Conservation (phyloP, 108 stramenopile genomes). For the Pseudonitzschia multiseries region DNA sequence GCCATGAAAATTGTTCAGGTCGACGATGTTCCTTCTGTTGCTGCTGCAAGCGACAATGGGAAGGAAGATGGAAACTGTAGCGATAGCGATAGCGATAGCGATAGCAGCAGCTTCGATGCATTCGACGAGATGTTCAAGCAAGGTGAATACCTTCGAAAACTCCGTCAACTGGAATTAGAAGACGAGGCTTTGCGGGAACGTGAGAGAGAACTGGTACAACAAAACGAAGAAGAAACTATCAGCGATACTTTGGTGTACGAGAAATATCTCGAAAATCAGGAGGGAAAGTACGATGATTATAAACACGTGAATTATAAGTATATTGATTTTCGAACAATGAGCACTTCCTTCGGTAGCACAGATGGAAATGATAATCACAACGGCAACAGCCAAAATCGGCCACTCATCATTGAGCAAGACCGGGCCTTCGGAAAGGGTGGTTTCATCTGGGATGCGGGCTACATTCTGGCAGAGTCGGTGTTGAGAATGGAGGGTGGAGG, state of each 20-base stretch:
- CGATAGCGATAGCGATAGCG: slow-evolving; percentile 3
- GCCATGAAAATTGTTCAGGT: background rate
- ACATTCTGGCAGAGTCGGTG: slow-evolving; percentile 72
- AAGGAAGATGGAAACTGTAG: background rate
- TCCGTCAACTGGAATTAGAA: slow-evolving; percentile 40
- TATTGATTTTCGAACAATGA: slow-evolving; percentile 56
- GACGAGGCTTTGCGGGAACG: slow-evolving; percentile 45
- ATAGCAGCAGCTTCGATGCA: slow-evolving; percentile 26
- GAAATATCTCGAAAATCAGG: slow-evolving; percentile 52
- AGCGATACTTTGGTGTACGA: slow-evolving; percentile 41
- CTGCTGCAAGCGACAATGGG: background rate
- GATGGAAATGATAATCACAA: background rate
- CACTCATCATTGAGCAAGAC: slow-evolving; percentile 68
- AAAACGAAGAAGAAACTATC: background rate
- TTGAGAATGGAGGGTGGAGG: slow-evolving; percentile 23
- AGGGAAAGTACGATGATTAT: slow-evolving; percentile 69
- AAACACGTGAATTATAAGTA: slow-evolving; percentile 74
- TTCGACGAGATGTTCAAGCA: slow-evolving; percentile 42
- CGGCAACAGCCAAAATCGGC: background rate
- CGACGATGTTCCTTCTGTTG: background rate
- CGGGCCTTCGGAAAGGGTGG: slow-evolving; percentile 78
- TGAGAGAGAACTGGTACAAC: background rate
- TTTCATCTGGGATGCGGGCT: slow-evolving; percentile 81
- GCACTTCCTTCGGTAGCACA: background rate
- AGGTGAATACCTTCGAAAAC: slow-evolving; percentile 40